Conservation (phyloP, 768 basidiomycete species). For the Kwoniella pini region DNA sequence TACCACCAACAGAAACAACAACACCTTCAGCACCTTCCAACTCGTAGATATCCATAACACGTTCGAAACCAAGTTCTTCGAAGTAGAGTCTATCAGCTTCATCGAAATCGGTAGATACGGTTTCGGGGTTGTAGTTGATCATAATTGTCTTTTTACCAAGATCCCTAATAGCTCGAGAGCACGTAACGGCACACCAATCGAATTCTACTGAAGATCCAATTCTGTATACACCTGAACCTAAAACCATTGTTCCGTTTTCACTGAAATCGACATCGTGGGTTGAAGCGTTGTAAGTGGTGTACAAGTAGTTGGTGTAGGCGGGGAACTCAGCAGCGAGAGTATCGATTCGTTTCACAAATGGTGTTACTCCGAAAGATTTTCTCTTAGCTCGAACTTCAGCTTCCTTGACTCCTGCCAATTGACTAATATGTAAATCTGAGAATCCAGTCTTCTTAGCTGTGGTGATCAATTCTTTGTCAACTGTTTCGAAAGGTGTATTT, state of each 20-base stretch:
- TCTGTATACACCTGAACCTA: constrained; percentile 96
- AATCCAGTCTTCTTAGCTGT: constrained; percentile 94
- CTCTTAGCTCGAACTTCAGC: constrained; percentile 77
- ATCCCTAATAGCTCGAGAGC: constrained; percentile 83
- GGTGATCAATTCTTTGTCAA: constrained; percentile 75
- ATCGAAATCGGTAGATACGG: constrained; percentile 98
- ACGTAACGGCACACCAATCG: constrained; percentile 99
- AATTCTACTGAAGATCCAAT: constrained; percentile 99
- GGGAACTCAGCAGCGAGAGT: constrained; percentile 98
- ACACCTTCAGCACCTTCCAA: constrained; percentile 89
- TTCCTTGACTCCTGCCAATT: constrained; percentile 72
- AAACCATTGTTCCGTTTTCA: constrained; percentile 98
- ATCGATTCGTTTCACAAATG: constrained; percentile 99
- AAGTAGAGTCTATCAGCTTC: constrained; percentile 99
- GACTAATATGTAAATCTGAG: constrained; percentile 87
- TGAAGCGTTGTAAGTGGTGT: constrained; percentile 97
- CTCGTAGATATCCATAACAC: constrained; percentile 99
- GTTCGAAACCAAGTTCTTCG: constrained; percentile 95
- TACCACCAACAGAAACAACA: constrained; percentile 94
- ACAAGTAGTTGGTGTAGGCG: constrained; percentile 97
- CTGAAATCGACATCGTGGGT: constrained; percentile 93
- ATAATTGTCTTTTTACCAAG: constrained; percentile 96
- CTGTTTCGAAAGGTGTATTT: constrained; percentile 66
- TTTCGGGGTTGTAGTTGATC: constrained; percentile 99
- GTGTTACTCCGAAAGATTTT: constrained; percentile 83